A percentile compares a stretch with the other conserved stretches of the same genome.
phyloP scores from a whole-genome alignment of 1,284 basidiomycete genomes.

The Ustilago lituana region DNA sequence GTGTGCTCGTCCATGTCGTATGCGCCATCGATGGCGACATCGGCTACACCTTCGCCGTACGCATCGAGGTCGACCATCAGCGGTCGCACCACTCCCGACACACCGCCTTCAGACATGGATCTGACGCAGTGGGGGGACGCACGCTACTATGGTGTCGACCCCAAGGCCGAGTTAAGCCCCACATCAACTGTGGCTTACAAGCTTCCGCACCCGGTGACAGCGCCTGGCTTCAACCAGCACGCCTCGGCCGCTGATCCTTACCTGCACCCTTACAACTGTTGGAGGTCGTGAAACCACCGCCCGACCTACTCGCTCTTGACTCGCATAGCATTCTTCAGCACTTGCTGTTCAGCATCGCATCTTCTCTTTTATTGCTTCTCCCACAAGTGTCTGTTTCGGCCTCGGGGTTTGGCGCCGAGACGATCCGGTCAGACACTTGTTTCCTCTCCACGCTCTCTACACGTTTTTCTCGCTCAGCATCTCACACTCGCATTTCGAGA shows the following conservation, averaged over 20 bases:
- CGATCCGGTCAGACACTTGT: constrained; percentile 2
- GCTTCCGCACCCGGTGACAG: constrained; percentile 12
- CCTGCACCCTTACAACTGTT: constrained; percentile 44
- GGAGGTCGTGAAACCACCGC: constrained; percentile 16
- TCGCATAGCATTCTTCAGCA: no score
- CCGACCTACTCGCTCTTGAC: neutral
- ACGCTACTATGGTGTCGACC: constrained; percentile 30
- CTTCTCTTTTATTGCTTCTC: no score
- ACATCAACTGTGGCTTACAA: constrained; percentile 23
- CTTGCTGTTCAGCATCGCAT: constrained; percentile 7
- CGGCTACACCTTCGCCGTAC: constrained; percentile 51
- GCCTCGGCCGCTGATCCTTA: constrained; percentile 29
- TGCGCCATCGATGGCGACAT: constrained; percentile 24
- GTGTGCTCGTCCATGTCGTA: constrained; percentile 48
- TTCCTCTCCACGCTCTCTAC: neutral
- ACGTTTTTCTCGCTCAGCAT: no score
- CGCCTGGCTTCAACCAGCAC: constrained; percentile 6
- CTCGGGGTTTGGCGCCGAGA: constrained; percentile 1
- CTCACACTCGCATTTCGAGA: neutral
- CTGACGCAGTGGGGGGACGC: constrained; percentile 37
- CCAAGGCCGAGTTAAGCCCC: constrained; percentile 24
- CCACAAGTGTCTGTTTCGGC: constrained; percentile 3
- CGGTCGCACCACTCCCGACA: constrained; percentile 62
- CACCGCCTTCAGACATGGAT: constrained; percentile 57
- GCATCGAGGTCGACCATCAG: constrained; percentile 44